Percentiles rank a stretch among this genome's conserved stretches.
Evolutionary conservation across 106 monocot species (phyloP).

Genomic region (Triglochin maritima): DNA sequence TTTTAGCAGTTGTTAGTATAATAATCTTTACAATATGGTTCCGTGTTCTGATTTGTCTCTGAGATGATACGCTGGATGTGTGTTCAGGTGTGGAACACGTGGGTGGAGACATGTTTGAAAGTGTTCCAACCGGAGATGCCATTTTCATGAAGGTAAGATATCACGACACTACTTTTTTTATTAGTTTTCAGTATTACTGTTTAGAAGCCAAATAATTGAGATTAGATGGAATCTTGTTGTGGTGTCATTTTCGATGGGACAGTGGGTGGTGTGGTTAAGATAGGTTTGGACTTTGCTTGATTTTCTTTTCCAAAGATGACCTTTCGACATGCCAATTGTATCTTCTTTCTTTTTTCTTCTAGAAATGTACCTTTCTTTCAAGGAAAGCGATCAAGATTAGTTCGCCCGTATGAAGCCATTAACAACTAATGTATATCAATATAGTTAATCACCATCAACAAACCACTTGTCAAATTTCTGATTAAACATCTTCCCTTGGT

Average conservation of each 20-base stretch:
- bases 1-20: background rate
- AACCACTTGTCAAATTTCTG: background rate
- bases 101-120: constrained; percentile 43
- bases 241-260: background rate
- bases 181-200: background rate
- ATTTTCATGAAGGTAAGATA: constrained; percentile 46
- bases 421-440: background rate
- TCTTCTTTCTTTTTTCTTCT: background rate
- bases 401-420: background rate
- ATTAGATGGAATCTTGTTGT: background rate
- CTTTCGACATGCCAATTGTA: too few species aligned
- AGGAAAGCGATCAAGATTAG: background rate
- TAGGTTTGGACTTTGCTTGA: too few species aligned
- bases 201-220: background rate
- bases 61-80: too few species aligned
- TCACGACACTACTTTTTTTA: background rate
- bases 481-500: too few species aligned
- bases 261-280: too few species aligned
- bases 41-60: too few species aligned
- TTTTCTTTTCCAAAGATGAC: too few species aligned
- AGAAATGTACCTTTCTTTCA: background rate
- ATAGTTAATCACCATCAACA: background rate
- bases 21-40: too few species aligned
- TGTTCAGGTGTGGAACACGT: constrained; percentile 30
- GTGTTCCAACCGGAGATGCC: constrained; percentile 40